Conservation (phyloP, 202 grass and related monocot genomes). For the Musa balbisiana region DNA sequence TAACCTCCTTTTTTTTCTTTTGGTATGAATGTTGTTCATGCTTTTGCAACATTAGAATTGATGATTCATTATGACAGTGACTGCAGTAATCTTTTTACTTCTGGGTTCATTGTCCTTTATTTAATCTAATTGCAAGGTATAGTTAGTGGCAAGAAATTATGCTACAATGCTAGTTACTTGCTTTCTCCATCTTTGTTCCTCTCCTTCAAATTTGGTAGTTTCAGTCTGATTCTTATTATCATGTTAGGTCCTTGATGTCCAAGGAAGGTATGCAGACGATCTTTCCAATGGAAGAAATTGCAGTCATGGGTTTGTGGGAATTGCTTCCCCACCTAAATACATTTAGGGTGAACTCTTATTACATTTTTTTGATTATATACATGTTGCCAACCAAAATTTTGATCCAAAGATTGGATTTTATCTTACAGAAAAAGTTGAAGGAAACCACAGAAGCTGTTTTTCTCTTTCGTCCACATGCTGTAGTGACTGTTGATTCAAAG, state of each 20-base stretch:
- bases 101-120: too few species aligned
- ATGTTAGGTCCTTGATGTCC: slow-evolving; percentile 58
- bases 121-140: background rate
- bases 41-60: too few species aligned
- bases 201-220: background rate
- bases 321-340: slow-evolving; percentile 65
- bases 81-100: too few species aligned
- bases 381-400: background rate
- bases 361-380: slow-evolving; percentile 18
- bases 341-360: slow-evolving; percentile 51
- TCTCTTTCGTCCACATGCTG: slow-evolving; percentile 69
- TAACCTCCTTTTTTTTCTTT: too few species aligned
- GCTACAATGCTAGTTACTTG: background rate
- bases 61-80: too few species aligned
- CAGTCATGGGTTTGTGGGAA: slow-evolving; percentile 97
- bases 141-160: background rate
- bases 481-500: slow-evolving; percentile 89
- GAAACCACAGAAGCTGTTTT: slow-evolving; percentile 51
- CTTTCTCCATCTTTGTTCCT: background rate
- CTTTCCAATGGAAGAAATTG: slow-evolving; percentile 94
- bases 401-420: slow-evolving; percentile 19
- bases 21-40: too few species aligned
- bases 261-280: slow-evolving; percentile 68
- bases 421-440: slow-evolving; percentile 53
- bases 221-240: background rate